phyloP scores from a whole-genome alignment of 139 green algal species.

The Coccomyxa sp. region DNA sequence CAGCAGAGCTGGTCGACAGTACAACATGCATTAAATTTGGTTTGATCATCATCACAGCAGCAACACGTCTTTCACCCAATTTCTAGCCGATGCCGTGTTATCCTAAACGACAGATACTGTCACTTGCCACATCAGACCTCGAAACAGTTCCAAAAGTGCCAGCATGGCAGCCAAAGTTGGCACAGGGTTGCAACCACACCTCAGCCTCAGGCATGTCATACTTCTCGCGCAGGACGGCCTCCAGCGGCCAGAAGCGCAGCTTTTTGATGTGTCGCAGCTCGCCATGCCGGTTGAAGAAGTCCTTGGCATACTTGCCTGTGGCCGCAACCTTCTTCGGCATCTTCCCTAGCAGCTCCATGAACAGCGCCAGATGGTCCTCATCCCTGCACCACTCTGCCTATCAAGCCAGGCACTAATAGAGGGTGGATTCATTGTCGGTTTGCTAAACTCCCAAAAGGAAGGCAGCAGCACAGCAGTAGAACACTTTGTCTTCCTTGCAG shows the following conservation, averaged over 20 bases:
- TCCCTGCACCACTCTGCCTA: constrained; percentile 54
- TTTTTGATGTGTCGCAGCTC: constrained; percentile 89
- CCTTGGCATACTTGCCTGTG: constrained; percentile 65
- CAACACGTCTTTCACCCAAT: neutral
- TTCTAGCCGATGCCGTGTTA: neutral
- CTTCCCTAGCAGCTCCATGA: constrained; percentile 90
- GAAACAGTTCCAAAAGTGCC: too few relatives aligned
- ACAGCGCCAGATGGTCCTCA: constrained; percentile 97
- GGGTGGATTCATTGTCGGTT: too few relatives aligned
- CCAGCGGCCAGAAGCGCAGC: constrained; percentile 89
- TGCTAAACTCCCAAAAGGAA: too few relatives aligned
- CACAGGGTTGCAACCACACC: constrained; percentile 30
- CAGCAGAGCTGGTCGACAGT: constrained; percentile 24
- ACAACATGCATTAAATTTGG: constrained; percentile 27
- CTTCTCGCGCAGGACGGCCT: constrained; percentile 88
- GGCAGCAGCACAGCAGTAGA: too few relatives aligned
- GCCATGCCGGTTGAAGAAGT: constrained; percentile 90
- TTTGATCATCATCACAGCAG: constrained; percentile 1
- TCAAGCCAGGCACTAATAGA: neutral
- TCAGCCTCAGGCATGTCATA: constrained; percentile 81
- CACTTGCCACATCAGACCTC: neutral
- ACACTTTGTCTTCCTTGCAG: too few relatives aligned
- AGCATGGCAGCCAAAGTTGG: neutral
- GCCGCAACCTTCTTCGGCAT: constrained; percentile 73
- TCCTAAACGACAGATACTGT: too few relatives aligned